Evolutionary conservation across 805 yeast genomes (phyloP), one percentile per base, ranked within the genome.

Genomic region (Barnettozyma vustinii): DNA sequence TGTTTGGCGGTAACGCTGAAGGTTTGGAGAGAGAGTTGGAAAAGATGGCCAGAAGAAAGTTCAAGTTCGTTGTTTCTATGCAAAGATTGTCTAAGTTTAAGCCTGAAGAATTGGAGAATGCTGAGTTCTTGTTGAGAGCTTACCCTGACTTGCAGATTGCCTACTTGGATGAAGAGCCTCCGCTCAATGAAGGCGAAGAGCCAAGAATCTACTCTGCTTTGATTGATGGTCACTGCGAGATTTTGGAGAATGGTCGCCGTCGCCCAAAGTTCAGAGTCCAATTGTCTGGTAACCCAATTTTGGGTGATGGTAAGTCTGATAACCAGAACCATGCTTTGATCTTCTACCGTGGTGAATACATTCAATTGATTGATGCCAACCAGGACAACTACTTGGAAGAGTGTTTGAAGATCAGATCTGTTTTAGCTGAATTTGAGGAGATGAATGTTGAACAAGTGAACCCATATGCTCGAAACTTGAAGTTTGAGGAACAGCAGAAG

Each of bases 1-100:
- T 91, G 90, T 92, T 91, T 66, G 98, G 97, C 60, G 98, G 98
- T 60, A 95, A 92, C 67, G 96, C 97, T 52, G 98, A 92, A 73
- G 95, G 96, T 61, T 78, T 81, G 49, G 98, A 94, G 75, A 81
- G 90, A 70, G 98, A 95, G 69, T 81, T 92, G 57, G 97, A 92
- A 71, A 81, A 80, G 60, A 83, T 87, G 87, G 90, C 96, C 13
- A 76, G 84, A 70, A 77, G 95, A 67, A 88, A 88, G 66, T 88
- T 88, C 73, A 80, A 81, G 61, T 78, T 87, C 56, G 74, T 87
- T 56, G 90, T 87, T 50, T 83, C 96, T 25, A 87, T 88, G 95
- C 96, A 88, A 74, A 77, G 91, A 70, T 78, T 84, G 63, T 75
- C 84, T 44, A 75, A 79, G 56, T 86, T 88, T 66, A 78, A 75